Evolutionary conservation across 1,284 basidiomycete species (phyloP).

Genomic region (Irpex rosettiformis): DNA sequence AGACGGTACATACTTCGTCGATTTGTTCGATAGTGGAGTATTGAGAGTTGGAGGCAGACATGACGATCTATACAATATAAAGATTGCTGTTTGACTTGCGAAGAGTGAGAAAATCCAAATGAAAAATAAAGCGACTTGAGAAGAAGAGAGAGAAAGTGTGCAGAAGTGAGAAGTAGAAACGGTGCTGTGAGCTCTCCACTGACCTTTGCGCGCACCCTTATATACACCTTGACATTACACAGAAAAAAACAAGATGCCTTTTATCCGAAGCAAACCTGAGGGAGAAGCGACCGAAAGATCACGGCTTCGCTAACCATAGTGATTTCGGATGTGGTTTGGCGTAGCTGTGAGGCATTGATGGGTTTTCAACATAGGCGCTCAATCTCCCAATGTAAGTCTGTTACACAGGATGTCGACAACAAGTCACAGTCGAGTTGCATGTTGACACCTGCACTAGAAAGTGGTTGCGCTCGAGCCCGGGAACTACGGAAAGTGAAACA

Average conservation of each 20-base stretch:
- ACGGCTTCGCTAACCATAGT: neutral
- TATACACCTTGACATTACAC: neutral
- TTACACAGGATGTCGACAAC: neutral
- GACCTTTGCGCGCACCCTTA: neutral
- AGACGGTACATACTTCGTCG: neutral
- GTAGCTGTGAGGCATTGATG: neutral
- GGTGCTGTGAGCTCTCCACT: neutral
- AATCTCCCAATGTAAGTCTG: neutral
- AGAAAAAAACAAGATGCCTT: neutral
- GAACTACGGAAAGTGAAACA: neutral
- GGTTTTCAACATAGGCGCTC: neutral
- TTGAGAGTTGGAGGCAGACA: conserved; percentile 10
- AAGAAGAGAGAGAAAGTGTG: neutral
- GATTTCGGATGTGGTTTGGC: neutral
- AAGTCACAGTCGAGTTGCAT: neutral
- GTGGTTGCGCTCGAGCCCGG: neutral
- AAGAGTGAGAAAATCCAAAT: neutral
- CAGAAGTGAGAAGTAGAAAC: conserved; percentile 3
- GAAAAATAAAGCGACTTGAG: neutral
- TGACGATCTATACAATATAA: conserved; percentile 4
- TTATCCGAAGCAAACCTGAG: neutral
- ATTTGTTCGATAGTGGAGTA: conserved; percentile 12
- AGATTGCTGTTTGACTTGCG: neutral
- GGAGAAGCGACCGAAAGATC: neutral
- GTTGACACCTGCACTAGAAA: neutral